Evolutionary conservation across 1,284 basidiomycete species (phyloP), one percentile per base, ranked within the genome.

Genomic region (Trametes pubescens): DNA sequence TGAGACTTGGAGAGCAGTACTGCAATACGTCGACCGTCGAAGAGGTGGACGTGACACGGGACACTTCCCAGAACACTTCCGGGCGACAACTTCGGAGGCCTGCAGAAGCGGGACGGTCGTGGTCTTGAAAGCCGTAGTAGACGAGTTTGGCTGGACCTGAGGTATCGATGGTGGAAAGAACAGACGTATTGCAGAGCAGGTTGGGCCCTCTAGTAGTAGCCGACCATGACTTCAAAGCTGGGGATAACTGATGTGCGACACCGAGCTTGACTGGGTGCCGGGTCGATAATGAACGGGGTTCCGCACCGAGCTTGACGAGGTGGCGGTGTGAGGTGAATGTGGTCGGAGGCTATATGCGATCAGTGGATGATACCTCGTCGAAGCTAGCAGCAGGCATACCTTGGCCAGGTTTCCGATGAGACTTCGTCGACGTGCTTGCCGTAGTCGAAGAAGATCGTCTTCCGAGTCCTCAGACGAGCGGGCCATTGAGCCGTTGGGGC

Each of bases 111-210:
- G 22, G 37, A 10, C 35, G 11, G 32, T 57, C 10, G 22, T 38
- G 21, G 55, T 47, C 46, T 57, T 48, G 55, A 37, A 37, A 48
- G 35, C 46, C 22, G 29, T 3, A 18, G 47, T 49, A 38, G 48
- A 40, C 37, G 47, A 57, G 24, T 40, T 35, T 24, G 22, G 47
- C 57, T 21, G 47, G 57, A 58, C 47, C 37, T 37, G n/a, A 14
- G n/a, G 18, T 13, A 13, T 47, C 38, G 54, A 47, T 24, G n/a
- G 32, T 16, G 3, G 16, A 8, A 21, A 40, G 22, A 3, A 37
- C 21, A 13, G 11, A 18, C 35, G 18, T 38, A 47, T 24, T 22
- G 44, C 21, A 47, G 44, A 21, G 24, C 44, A 13, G 44, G 21
- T 47, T 48, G 47, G 2, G 24, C 24, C 18, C 24, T 7, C 47